A percentile compares a stretch with the other conserved stretches of the same genome.
phyloP scores from a whole-genome alignment of 202 grass and related monocot species.

The Zizania palustris region DNA sequence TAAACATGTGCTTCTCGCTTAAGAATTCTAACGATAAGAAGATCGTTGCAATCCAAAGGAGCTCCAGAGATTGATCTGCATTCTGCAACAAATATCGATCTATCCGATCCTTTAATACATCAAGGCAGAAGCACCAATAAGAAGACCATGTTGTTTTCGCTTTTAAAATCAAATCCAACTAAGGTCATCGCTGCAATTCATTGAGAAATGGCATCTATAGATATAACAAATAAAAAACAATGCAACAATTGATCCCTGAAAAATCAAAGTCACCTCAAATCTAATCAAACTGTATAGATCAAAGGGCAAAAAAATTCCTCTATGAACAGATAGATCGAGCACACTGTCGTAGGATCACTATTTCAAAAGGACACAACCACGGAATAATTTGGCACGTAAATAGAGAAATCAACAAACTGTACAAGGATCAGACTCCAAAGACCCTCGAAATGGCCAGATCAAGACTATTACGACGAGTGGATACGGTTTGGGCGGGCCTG shows the following conservation, averaged over 20 bases:
- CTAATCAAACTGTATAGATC: background rate
- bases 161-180: background rate
- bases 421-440: background rate
- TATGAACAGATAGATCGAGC: too few species aligned
- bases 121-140: background rate
- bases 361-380: too few species aligned
- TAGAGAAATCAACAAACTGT: background rate
- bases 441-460: slow-evolving; percentile 3
- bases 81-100: slow-evolving; percentile 10
- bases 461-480: background rate
- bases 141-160: background rate
- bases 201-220: background rate
- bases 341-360: too few species aligned
- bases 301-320: background rate
- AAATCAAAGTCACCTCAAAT: background rate
- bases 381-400: too few species aligned
- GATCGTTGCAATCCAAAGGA: background rate
- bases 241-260: background rate
- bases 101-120: background rate
- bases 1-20: background rate
- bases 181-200: background rate
- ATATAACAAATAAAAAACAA: too few species aligned
- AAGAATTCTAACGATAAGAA: background rate
- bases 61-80: slow-evolving; percentile 21
- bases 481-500: background rate